phyloP scores from a whole-genome alignment of 2,329 filamentous ascomycete species.

The Fusarium mundagurra region DNA sequence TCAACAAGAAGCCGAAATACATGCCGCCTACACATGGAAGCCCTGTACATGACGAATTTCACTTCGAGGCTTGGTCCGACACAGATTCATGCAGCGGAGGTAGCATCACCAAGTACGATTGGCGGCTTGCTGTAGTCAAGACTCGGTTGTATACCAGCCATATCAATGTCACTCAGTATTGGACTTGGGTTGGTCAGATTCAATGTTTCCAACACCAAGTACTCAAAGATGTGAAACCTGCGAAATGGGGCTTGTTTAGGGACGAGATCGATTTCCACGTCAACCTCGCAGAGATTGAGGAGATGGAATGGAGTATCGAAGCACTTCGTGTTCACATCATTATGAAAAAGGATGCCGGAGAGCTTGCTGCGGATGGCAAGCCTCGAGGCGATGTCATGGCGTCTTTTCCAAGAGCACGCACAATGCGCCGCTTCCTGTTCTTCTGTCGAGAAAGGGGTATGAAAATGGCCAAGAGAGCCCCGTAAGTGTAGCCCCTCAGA shows the following conservation, averaged over 20 bases:
- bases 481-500: constrained; percentile 50
- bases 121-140: constrained; percentile 63
- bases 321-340: constrained; percentile 55
- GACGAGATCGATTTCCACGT: constrained; percentile 63
- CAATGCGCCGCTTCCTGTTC: constrained; percentile 61
- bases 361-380: constrained; percentile 45
- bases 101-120: constrained; percentile 58
- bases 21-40: constrained; percentile 24
- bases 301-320: constrained; percentile 57
- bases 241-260: constrained; percentile 60
- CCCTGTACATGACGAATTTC: constrained; percentile 51
- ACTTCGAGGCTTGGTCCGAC: constrained; percentile 60
- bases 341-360: constrained; percentile 46
- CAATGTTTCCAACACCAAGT: constrained; percentile 64
- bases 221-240: constrained; percentile 55
- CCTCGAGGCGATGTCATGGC: constrained; percentile 59
- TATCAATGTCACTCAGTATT: constrained; percentile 62
- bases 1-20: constrained; percentile 43
- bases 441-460: constrained; percentile 58
- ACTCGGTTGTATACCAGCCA: constrained; percentile 58
- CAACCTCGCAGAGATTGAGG: constrained; percentile 56
- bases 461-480: constrained; percentile 49
- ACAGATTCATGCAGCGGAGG: constrained; percentile 61
- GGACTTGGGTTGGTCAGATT: constrained; percentile 58
- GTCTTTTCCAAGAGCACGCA: constrained; percentile 62